Base-by-base conservation (phyloP, 495 filamentous ascomycete species). In the Neurospora sp. region DNA sequence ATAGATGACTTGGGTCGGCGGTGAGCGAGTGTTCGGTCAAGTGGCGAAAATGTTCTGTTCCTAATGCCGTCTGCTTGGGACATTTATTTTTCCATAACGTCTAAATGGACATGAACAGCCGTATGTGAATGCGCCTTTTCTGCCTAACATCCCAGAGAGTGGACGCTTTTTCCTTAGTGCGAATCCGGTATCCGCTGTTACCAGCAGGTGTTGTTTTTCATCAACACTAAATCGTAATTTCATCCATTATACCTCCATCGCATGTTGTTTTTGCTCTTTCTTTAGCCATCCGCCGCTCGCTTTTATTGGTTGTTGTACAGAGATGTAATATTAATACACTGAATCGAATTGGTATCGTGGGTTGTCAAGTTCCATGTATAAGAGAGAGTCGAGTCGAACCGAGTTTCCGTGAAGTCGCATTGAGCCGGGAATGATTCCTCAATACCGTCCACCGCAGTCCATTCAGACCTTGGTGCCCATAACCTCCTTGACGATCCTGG, bases 401-500 rank as follows among this genome's bases (percentile, higher is more conserved):
- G 54, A 13, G 11, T 62, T 31, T 34, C 24, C 54, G 13, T 17
- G 34, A 17, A 62, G 24, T 11, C 28, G 54, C 15, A 17, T 62
- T 4, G 13, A 62, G 54, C 24, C 48, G 5, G 24, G 5, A 28
- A 4, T 62, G 24, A 3, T 62, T 62, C 24, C 31, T 7, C 54
- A 31, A 9, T 31, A 62, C 4, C 28, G 4, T 62, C 24, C 54
- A 28, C 54, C 6, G 2, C 2, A 62, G 24, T 62, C 54, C 54
- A 4, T 37, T 72, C 45, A 69, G 13, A 34, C 71, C 69, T 72
- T 62, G 28, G 62, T 4, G 54, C 54, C 24, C 54, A 62, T 40
- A 59, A 73, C 28, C 72, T 84, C 77, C 76, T 79, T 82, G 3
- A 82, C 79, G 7, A 84, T 73, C 71, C 72, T 78, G 5, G 71